Evolutionary conservation across 768 basidiomycete genomes (phyloP), one percentile per base, ranked within the genome.

Genomic region (Hemileccinum impolitum): DNA sequence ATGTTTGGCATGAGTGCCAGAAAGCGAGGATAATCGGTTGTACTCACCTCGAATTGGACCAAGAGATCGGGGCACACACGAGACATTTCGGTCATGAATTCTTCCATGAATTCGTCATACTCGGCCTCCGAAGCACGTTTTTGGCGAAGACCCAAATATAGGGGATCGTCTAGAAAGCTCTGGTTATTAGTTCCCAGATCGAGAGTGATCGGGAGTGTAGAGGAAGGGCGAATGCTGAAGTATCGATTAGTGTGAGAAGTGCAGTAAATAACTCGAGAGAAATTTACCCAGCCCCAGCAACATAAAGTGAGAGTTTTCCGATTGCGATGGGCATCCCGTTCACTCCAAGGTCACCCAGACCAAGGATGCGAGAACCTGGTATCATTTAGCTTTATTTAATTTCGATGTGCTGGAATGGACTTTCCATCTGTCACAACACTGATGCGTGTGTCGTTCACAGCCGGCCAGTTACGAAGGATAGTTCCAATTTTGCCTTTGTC

Each of bases 181-280:
- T 88, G 75, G 48, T 82, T 95, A 71, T 95, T 90, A 6, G 93
- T 95, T 35, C 94, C 94, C 35, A 95, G 77, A 70, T 96, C 94
- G 47, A 92, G 75, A 57, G 81, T 82, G 59, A 94, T 91, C 26
- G 92, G 91, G 31, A 94, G 73, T 2, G 87, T 86, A 15, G 88
- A 86, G 19, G 77, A 68, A 6, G 88, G 87, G 14, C 85, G 87
- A 55, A 90, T 85, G 43, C 88, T 89, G 47, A 18, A 47, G 14
- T 10, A 18, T 31, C 2, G n/a, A 34, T 53, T 38, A 54, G 40
- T 25, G 35, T 18, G 12, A 49, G 36, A 50, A 42, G 5, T 13
- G 12, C 15, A 30, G 23, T 38, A 39, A 32, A 37, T 28, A 7
- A 32, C 40, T 38, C 23, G 48, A 21, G 34, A 10, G 39, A 26